Evolutionary conservation across 2,329 filamentous ascomycete genomes (phyloP), one percentile per base, ranked within the genome.

Genomic region (Clonostachys rhizophaga): DNA sequence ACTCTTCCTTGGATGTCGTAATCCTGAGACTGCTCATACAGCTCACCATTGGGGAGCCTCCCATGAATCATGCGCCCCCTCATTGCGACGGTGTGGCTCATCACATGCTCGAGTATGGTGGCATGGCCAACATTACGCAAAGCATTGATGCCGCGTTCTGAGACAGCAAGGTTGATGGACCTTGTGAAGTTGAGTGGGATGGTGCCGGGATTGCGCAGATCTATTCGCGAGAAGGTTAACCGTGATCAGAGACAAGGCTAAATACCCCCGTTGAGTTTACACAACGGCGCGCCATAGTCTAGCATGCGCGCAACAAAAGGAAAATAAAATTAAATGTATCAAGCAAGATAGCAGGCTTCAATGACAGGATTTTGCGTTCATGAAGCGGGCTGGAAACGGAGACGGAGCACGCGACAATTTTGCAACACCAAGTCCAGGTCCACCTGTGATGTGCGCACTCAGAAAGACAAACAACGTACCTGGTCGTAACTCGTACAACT

Each of bases 141-240:
- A 18, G 92, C 89, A 64, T 94, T 88, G 64, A 97, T 91, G 34
- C 94, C 94, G 49, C 94, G 84, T 64, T 97, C 91, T 1, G 94
- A 97, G 1, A 99, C 75, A 18, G 94, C 92, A 47, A 99, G 72
- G 62, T 99, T 99, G 73, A 99, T 99, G n/a, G 94, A 97, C 65
- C 91, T 95, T 50, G 91, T 95, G 62, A 96, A 96, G 67, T 96
- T 96, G 51, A 97, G 76, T 4, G 92, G 91, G 33, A 84, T 83
- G 1, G 89, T 96, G 3, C 82, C 79, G 3, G 87, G 84, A 63
- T 95, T 84, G 39, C 94, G 84, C 43, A 97, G 83, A 71, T 99
- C 94, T 97, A 49, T 14, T 30, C 24, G 24, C 24, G 9, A 30
- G 8, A 10, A 30, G 24, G 24, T 30, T 7, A 52, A 49, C 9